phyloP scores from a whole-genome alignment of 495 filamentous ascomycete species.

The Haplographium delicatum region DNA sequence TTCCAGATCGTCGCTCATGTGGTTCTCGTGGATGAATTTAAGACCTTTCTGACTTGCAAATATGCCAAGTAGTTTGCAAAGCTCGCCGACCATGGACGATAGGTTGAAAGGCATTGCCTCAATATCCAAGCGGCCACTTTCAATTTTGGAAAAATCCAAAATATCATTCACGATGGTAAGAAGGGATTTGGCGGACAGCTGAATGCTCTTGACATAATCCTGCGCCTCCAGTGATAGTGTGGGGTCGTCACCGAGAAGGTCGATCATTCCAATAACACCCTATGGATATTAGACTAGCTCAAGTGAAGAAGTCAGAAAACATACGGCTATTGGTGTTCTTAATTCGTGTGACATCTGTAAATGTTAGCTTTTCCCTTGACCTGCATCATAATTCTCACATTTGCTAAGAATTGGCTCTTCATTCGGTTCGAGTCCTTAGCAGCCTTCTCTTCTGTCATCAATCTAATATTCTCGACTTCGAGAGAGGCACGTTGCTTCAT shows the following conservation, averaged over 20 bases:
- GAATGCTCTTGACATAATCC: conserved; percentile 70
- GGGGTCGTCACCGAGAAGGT: conserved; percentile 64
- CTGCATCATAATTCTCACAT: conserved; percentile 19
- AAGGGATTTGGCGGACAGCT: conserved; percentile 72
- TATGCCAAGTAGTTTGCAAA: conserved; percentile 52
- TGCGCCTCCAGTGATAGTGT: conserved; percentile 57
- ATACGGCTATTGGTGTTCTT: conserved; percentile 50
- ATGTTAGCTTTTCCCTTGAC: not conserved
- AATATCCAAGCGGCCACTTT: conserved; percentile 66
- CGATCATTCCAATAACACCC: conserved; percentile 66
- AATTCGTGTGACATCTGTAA: conserved; percentile 79
- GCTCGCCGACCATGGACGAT: conserved; percentile 62
- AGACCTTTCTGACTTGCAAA: conserved; percentile 53
- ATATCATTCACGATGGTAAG: conserved; percentile 86
- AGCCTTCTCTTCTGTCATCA: conserved; percentile 56
- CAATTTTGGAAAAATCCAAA: conserved; percentile 80
- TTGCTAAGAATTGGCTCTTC: conserved; percentile 61
- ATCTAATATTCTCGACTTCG: conserved; percentile 51
- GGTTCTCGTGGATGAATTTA: conserved; percentile 39
- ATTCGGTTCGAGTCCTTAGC: conserved; percentile 63
- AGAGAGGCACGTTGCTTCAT: conserved; percentile 50
- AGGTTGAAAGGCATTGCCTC: conserved; percentile 74
- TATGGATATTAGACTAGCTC: conserved; percentile 40
- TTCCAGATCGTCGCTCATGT: conserved; percentile 35
- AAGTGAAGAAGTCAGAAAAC: conserved; percentile 21